A percentile compares a stretch with the other conserved stretches of the same genome.
phyloP scores from a whole-genome alignment of 306 rosid genomes.

The Cucurbita moschata region DNA sequence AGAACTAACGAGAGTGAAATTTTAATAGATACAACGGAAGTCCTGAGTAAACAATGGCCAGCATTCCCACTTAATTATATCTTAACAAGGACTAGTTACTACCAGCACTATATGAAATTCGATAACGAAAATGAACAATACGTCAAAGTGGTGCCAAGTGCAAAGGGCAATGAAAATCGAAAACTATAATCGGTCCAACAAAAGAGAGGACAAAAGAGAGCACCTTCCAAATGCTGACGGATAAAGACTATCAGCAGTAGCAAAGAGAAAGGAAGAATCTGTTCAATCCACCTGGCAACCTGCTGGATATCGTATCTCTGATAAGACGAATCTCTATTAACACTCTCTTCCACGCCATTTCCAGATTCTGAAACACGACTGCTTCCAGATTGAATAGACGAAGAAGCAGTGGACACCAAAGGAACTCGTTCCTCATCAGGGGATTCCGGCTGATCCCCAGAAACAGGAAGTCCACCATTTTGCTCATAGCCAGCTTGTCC shows the following conservation, averaged over 20 bases:
- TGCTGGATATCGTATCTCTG: constrained; percentile 67
- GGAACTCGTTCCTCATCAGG: constrained; percentile 41
- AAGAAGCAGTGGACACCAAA: constrained; percentile 22
- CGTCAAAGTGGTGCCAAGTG: neutral
- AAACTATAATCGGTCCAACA: neutral
- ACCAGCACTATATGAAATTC: neutral
- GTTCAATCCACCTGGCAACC: constrained; percentile 63
- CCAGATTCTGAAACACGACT: constrained; percentile 26
- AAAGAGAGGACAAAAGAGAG: neutral
- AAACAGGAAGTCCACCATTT: constrained; percentile 15
- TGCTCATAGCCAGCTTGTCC: constrained; percentile 25
- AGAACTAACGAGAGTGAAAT: neutral
- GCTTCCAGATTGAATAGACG: constrained; percentile 18
- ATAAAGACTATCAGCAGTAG: constrained; percentile 64
- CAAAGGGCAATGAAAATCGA: neutral
- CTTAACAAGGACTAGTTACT: neutral
- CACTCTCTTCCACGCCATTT: constrained; percentile 22
- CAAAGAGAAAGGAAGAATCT: constrained; percentile 69
- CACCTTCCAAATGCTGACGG: constrained; percentile 88
- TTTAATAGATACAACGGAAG: neutral
- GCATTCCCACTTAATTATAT: neutral
- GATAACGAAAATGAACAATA: neutral
- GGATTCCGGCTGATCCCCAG: constrained; percentile 25
- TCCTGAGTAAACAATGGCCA: neutral
- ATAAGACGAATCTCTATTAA: constrained; percentile 37